Evolutionary conservation across 1,139 yeast genomes (phyloP).

Genomic region (Geotrichum australiense): DNA sequence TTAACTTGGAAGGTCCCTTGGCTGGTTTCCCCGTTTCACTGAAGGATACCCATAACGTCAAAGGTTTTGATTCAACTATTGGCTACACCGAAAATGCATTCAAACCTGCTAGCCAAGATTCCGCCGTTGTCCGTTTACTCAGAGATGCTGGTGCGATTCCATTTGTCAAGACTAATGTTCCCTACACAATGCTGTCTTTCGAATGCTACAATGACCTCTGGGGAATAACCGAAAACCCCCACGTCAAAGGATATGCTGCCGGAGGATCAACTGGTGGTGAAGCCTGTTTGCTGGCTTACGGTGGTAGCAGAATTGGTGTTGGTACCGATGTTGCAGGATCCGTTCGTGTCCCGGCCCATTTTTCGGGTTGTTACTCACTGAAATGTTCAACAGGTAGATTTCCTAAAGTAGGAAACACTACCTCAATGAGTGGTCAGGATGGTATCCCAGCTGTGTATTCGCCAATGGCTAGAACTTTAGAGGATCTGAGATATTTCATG

Average conservation of each 20-base stretch:
- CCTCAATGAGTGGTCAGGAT: constrained; percentile 52
- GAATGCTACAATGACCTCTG: constrained; percentile 42
- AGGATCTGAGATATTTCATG: constrained; percentile 59
- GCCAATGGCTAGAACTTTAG: constrained; percentile 52
- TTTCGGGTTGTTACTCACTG: constrained; percentile 43
- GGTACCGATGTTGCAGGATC: constrained; percentile 59
- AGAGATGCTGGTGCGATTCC: constrained; percentile 43
- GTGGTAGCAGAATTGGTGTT: constrained; percentile 43
- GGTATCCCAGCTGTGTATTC: constrained; percentile 50
- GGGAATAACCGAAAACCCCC: constrained; percentile 42
- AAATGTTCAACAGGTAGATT: constrained; percentile 47
- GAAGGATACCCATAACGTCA: constrained; percentile 44
- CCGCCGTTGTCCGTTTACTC: constrained; percentile 36
- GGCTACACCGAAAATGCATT: constrained; percentile 42
- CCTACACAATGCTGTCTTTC: constrained; percentile 42
- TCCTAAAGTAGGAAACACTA: constrained; percentile 42
- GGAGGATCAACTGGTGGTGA: constrained; percentile 51
- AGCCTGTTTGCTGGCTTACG: constrained; percentile 43
- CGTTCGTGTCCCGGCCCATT: constrained; percentile 45
- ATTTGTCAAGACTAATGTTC: constrained; percentile 45
- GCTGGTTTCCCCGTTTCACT: constrained; percentile 66
- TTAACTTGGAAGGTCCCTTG: constrained; percentile 42
- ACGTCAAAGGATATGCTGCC: constrained; percentile 36
- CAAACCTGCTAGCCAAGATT: constrained; percentile 33
- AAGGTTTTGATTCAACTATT: constrained; percentile 47